These are phyloP conservation scores for Pleurotus tuoliensis DNA, from an alignment of 768 basidiomycete genomes.

Conservation along the genomic window DNA sequence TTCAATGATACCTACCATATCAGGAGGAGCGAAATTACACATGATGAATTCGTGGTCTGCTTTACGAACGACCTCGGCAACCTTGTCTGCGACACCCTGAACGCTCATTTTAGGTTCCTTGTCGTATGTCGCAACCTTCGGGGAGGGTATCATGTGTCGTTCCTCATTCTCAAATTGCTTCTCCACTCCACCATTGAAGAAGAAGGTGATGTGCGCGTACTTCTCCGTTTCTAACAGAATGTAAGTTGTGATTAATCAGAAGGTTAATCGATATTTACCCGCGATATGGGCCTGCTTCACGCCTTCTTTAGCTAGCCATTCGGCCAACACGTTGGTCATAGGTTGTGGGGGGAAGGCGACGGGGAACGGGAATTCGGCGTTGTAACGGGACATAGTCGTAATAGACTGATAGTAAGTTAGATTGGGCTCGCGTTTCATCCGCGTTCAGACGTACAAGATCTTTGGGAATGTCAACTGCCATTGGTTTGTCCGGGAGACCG, in stretches of 20 bases:
- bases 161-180: slow-evolving; percentile 85
- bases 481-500: slow-evolving; percentile 77
- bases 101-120: slow-evolving; percentile 88
- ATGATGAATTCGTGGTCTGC: slow-evolving; percentile 84
- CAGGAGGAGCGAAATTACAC: slow-evolving; percentile 97
- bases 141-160: slow-evolving; percentile 84
- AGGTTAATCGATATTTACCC: slow-evolving; percentile 35
- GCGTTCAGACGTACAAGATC: slow-evolving; percentile 54
- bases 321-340: slow-evolving; percentile 94
- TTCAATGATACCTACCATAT: slow-evolving; percentile 61
- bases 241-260: slow-evolving; percentile 3
- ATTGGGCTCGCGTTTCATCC: neutral
- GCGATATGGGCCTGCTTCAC: slow-evolving; percentile 88
- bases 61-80: slow-evolving; percentile 76
- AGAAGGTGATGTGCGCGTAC: slow-evolving; percentile 97
- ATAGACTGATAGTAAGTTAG: slow-evolving; percentile 50
- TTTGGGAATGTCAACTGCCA: slow-evolving; percentile 78
- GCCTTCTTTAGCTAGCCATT: slow-evolving; percentile 79
- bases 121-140: slow-evolving; percentile 94
- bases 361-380: slow-evolving; percentile 83
- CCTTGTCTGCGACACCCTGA: slow-evolving; percentile 84
- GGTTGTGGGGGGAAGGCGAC: slow-evolving; percentile 91
- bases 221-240: slow-evolving; percentile 79
- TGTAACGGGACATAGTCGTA: slow-evolving; percentile 93
- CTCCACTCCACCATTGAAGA: slow-evolving; percentile 97